Evolutionary conservation across 108 stramenopile species (phyloP), one percentile per base, ranked within the genome.

Genomic region (Cyclotella baltica): DNA sequence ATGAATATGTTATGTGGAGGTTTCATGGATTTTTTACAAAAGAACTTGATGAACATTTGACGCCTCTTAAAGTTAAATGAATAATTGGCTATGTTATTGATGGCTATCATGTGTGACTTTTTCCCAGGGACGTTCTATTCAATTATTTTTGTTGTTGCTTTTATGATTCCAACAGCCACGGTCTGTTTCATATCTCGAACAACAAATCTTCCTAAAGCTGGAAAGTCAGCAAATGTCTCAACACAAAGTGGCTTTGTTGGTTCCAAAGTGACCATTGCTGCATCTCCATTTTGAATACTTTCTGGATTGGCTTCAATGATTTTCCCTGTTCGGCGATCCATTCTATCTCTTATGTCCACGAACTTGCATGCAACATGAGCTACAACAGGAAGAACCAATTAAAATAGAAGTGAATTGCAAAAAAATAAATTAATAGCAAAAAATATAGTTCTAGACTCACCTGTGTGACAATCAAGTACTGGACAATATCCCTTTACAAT

Each of bases 101-200:
- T n/a, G n/a, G n/a, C n/a, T n/a, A n/a, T n/a, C n/a, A n/a, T n/a
- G n/a, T n/a, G n/a, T n/a, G n/a, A n/a, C n/a, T n/a, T n/a, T n/a
- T n/a, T n/a, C n/a, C n/a, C n/a, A n/a, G n/a, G n/a, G n/a, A n/a
- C n/a, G n/a, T n/a, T 48, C n/a, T 25, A 27, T 55, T 55, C 13
- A 23, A 55, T 59, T 4, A 30, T 59, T 35, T 62, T 76, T 36
- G 51, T 69, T 33, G 52, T 66, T 27, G 71, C 36, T 83, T 98
- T 98, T 87, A 99, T 96, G 31, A 99, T 91, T 43, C 99, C 98
- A 38, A 99, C 96, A 13, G 98, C 99, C 55, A 99, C 93, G 20
- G 95, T 98, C 57, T 92, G 88, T 28, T 93, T 89, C 72, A 92
- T 91, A 61, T 98, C 93, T 37, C 99, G 87, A 56, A 99, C 81